Base-by-base conservation (phyloP, 176 grass and related monocot species). In the Leersia perrieri region DNA sequence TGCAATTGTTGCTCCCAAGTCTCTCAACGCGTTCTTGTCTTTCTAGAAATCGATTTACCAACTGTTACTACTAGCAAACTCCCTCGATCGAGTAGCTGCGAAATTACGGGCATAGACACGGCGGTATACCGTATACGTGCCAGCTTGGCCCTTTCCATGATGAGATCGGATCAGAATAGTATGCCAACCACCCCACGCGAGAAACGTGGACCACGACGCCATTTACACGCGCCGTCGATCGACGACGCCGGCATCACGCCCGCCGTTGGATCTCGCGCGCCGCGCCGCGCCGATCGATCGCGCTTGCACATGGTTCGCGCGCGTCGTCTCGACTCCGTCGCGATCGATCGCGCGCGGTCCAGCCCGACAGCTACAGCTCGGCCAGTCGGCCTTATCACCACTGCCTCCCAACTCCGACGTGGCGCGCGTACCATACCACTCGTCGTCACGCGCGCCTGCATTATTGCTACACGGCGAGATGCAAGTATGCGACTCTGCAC, bases 331-430 rank as follows among this genome's bases (percentile, higher is more conserved):
- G 47, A 51, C 47, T 22, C 47, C 47, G 47, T 51, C 5, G 18
- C 47, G 18, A 51, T 51, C 47, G 47, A 20, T 51, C 47, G 47
- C 47, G 53, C 53, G 51, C 51, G 26, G 44, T 15, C 60, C 58
- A 66, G 40, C 31, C 66, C 34, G 82, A 85, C 87, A 72, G n/a
- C 1, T 3, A 32, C 72, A 77, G 58, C 66, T 66, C 83, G 72
- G 88, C 83, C 77, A 44, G 58, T 66, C 83, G 72, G 88, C 83
- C 77, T 89, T 85, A 89, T 81, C 82, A 16, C n/a, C 31, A 26
- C 7, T 44, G 38, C 80, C 81, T 58, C 38, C 42, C 75, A 34
- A 32, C 11, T 80, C 87, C 82, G 77, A 89, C 82, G 87, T 85
- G 82, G 87, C 81, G 25, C 5, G 61, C 82, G 69, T 74, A 70